phyloP scores from a whole-genome alignment of 208 protist species.

The Acanthamoeba lugdunensis region DNA sequence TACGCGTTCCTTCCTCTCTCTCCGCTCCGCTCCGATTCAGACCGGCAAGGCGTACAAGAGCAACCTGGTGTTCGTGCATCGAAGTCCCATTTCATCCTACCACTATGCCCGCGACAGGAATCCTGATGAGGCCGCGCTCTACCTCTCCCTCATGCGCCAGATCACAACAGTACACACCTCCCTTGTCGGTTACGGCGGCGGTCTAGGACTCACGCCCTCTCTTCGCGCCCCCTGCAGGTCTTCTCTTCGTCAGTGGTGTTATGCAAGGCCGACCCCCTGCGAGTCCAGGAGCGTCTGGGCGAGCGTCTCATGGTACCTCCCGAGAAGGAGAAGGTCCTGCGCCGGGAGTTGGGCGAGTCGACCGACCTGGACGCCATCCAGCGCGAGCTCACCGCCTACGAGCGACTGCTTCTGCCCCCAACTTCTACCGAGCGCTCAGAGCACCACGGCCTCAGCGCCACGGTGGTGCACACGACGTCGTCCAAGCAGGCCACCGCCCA shows the following conservation, averaged over 20 bases:
- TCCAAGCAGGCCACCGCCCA: slow-evolving; percentile 60
- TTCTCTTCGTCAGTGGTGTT: slow-evolving; percentile 17
- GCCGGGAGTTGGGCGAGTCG: neutral
- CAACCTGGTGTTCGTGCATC: slow-evolving; percentile 64
- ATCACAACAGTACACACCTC: slow-evolving; percentile 1
- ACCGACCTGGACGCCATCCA: neutral
- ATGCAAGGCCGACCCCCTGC: slow-evolving; percentile 53
- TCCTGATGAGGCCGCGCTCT: neutral
- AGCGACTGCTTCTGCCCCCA: neutral
- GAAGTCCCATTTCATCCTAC: slow-evolving; percentile 51
- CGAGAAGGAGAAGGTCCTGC: slow-evolving; percentile 33
- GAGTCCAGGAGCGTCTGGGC: slow-evolving; percentile 30
- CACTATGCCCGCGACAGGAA: neutral
- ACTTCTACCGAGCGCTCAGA: neutral
- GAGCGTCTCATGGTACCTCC: slow-evolving; percentile 29
- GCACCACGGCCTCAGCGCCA: neutral
- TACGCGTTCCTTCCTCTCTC: neutral
- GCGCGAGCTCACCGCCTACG: slow-evolving; percentile 1
- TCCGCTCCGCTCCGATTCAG: neutral
- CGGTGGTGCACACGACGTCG: slow-evolving; percentile 52
- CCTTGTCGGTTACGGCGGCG: neutral
- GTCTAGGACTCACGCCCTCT: neutral
- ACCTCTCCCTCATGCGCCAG: slow-evolving; percentile 21
- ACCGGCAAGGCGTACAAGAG: slow-evolving; percentile 40
- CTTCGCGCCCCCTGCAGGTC: neutral